phyloP scores from a whole-genome alignment of 768 basidiomycete species.

The Punctularia strigosozonata region DNA sequence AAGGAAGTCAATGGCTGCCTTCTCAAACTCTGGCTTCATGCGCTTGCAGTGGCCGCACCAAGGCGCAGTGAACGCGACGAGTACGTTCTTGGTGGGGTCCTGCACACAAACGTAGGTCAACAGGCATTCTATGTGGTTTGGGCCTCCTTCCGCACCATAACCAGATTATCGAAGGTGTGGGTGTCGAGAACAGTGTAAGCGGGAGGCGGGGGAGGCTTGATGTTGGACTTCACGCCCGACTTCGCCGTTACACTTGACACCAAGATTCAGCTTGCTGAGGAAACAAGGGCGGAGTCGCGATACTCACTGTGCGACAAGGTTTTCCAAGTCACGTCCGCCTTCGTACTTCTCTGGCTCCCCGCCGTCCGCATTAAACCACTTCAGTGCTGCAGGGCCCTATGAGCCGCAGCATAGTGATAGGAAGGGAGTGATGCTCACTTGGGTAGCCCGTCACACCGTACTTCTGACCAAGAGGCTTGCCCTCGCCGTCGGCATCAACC shows the following conservation, averaged over 20 bases:
- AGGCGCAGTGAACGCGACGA: constrained; percentile 76
- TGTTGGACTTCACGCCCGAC: constrained; percentile 75
- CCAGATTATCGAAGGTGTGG: constrained; percentile 67
- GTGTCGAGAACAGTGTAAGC: constrained; percentile 55
- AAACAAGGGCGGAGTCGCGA: not conserved
- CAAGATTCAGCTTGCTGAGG: not conserved
- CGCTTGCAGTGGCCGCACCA: constrained; percentile 96
- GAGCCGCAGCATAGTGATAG: not conserved
- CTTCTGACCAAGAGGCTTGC: constrained; percentile 62
- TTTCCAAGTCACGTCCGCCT: constrained; percentile 71
- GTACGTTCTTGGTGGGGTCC: constrained; percentile 67
- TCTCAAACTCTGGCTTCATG: constrained; percentile 79
- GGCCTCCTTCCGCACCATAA: constrained; percentile 28
- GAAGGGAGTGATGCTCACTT: constrained; percentile 39
- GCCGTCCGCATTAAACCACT: constrained; percentile 78
- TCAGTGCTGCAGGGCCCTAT: constrained; percentile 49
- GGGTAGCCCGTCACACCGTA: constrained; percentile 80
- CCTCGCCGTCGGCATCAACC: constrained; percentile 84
- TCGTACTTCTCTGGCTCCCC: constrained; percentile 53
- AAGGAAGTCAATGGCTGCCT: constrained; percentile 29
- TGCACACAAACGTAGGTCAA: constrained; percentile 14
- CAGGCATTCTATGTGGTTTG: not conserved
- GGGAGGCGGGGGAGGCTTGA: constrained; percentile 75
- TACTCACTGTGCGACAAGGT: constrained; percentile 62
- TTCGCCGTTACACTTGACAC: constrained; percentile 61